Conservation (phyloP, 306 rosid genomes). For the Astragalus glycyphyllos region DNA sequence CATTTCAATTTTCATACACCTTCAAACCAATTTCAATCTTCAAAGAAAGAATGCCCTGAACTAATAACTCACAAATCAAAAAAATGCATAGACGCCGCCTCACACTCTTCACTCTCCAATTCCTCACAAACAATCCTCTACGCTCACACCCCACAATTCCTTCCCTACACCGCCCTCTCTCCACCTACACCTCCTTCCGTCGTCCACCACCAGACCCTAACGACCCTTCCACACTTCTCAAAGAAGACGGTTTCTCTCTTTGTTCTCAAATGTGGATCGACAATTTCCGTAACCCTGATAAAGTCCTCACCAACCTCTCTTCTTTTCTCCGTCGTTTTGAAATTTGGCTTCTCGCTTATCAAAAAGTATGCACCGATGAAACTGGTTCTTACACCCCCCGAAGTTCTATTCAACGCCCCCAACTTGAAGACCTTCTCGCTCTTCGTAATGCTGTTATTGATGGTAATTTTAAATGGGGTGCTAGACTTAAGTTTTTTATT, state of each 20-base stretch:
- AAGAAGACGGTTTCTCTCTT: conserved; percentile 77
- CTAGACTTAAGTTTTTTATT: conserved; percentile 70
- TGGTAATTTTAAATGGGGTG: conserved; percentile 81
- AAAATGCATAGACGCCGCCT: conserved; percentile 73
- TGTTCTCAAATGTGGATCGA: conserved; percentile 83
- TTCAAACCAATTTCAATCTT: neutral
- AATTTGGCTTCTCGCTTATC: conserved; percentile 91
- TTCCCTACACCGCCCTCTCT: conserved; percentile 42
- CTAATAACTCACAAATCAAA: neutral
- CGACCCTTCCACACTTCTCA: conserved; percentile 69
- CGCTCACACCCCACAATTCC: conserved; percentile 31
- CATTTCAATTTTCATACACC: neutral
- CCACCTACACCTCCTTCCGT: conserved; percentile 51
- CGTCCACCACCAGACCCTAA: conserved; percentile 63
- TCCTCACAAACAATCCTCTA: conserved; percentile 39
- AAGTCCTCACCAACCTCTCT: conserved; percentile 60
- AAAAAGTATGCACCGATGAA: conserved; percentile 81
- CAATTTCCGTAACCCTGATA: conserved; percentile 74
- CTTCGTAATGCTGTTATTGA: conserved; percentile 90
- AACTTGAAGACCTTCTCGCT: conserved; percentile 74
- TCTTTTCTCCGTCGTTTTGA: conserved; percentile 78
- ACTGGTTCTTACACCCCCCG: conserved; percentile 85
- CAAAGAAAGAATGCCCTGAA: conserved; percentile 46
- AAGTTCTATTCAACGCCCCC: conserved; percentile 55
- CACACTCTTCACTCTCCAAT: conserved; percentile 53